These are phyloP conservation scores for Lithospermum erythrorhizon DNA, from an alignment of 257 asterid genomes.

Conservation along the genomic window DNA sequence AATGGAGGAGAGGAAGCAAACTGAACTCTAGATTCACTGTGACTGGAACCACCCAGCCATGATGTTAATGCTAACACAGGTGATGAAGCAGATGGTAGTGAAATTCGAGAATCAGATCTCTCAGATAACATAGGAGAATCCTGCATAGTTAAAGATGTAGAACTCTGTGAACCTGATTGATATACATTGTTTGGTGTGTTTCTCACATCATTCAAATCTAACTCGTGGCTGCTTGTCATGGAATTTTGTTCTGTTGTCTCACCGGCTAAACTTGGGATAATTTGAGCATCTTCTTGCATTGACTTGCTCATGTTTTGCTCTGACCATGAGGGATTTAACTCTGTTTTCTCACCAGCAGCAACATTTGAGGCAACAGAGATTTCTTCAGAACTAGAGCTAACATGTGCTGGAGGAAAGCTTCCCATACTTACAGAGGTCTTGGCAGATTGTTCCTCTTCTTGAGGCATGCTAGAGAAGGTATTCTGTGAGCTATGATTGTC, in stretches of 20 bases:
- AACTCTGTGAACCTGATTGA: conserved; percentile 55
- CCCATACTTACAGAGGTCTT: conserved; percentile 76
- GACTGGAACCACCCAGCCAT: conserved; percentile 66
- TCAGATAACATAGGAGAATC: conserved; percentile 70
- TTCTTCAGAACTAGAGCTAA: conserved; percentile 82
- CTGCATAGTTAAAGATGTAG: conserved; percentile 30
- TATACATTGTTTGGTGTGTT: conserved; percentile 31
- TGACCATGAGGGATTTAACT: conserved; percentile 20
- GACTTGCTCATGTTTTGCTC: conserved; percentile 31
- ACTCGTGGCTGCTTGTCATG: conserved; percentile 41
- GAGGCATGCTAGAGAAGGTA: conserved; percentile 89
- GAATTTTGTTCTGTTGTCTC: conserved; percentile 50
- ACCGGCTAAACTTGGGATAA: conserved; percentile 33
- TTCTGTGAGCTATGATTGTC: conserved; percentile 80
- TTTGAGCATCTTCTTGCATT: conserved; percentile 36
- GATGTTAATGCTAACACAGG: conserved; percentile 89
- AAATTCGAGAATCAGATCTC: conserved; percentile 50
- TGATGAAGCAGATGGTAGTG: conserved; percentile 47
- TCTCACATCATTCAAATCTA: conserved; percentile 39
- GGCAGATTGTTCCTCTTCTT: conserved; percentile 64
- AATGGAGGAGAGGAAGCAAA: conserved; percentile 50
- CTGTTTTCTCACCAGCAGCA: conserved; percentile 30
- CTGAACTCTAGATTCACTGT: conserved; percentile 46
- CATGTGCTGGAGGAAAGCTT: conserved; percentile 78
- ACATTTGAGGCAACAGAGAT: conserved; percentile 29